Evolutionary conservation across 2,329 filamentous ascomycete genomes (phyloP).

Genomic region (Fusarium musae): DNA sequence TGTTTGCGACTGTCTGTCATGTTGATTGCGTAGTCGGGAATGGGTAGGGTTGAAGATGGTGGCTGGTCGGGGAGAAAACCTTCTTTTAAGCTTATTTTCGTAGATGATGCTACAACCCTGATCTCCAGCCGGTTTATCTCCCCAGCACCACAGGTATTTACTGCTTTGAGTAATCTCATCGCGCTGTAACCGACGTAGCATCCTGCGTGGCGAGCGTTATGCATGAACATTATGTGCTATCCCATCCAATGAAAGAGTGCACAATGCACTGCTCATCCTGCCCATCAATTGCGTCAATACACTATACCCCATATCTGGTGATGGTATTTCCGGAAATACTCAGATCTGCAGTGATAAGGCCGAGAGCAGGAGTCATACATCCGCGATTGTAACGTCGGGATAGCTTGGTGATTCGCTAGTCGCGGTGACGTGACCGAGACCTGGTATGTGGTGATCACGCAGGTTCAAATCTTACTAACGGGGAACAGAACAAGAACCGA

Average conservation of each 20-base stretch:
- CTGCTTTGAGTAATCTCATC: neutral
- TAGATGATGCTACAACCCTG: fast-evolving
- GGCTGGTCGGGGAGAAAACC: neutral
- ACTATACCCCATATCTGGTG: fast-evolving
- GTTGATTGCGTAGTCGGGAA: fast-evolving
- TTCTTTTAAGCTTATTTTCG: conserved; percentile 21
- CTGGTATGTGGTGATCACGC: conserved; percentile 26
- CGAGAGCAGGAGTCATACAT: neutral
- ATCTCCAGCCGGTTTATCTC: too few relatives aligned
- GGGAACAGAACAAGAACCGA: neutral
- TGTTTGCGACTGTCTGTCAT: conserved; percentile 6
- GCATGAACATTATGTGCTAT: neutral
- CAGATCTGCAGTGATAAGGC: neutral
- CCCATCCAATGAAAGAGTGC: neutral
- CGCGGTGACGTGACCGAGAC: conserved; percentile 28
- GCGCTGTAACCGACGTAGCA: neutral
- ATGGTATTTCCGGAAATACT: neutral
- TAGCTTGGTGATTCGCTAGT: neutral
- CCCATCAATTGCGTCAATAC: conserved; percentile 5
- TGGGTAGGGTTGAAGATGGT: too few relatives aligned
- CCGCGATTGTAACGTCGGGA: neutral
- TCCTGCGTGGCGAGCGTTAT: neutral
- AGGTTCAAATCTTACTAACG: fast-evolving
- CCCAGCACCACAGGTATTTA: fast-evolving
- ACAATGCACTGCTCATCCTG: conserved; percentile 1